Conservation (phyloP, 2,329 filamentous ascomycete genomes). For the Fusarium euwallaceae region DNA sequence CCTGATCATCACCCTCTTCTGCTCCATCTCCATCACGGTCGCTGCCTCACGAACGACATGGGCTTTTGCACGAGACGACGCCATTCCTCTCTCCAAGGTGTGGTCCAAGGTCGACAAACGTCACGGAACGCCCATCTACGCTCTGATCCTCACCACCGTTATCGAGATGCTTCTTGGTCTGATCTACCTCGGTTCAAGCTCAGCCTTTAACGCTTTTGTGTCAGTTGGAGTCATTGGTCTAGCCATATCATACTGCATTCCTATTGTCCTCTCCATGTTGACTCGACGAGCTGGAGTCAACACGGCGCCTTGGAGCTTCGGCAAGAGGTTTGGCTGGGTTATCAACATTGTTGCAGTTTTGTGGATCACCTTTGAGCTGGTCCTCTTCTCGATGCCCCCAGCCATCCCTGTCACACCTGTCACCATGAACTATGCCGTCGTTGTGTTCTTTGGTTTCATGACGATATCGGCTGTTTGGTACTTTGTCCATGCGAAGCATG, state of each 20-base stretch:
- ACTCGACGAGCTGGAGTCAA: conserved; percentile 73
- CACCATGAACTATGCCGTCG: conserved; percentile 77
- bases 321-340: conserved; percentile 70
- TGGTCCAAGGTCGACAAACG: conserved; percentile 75
- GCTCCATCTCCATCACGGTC: conserved; percentile 79
- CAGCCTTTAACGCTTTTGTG: conserved; percentile 84
- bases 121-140: conserved; percentile 78
- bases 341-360: conserved; percentile 76
- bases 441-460: conserved; percentile 74
- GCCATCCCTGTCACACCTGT: conserved; percentile 68
- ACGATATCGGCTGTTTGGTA: conserved; percentile 73
- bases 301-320: conserved; percentile 76
- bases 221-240: conserved; percentile 85
- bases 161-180: conserved; percentile 80
- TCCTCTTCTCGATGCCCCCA: conserved; percentile 82
- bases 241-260: conserved; percentile 80
- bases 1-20: conserved; percentile 81
- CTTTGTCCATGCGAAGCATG: conserved; percentile 60
- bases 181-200: conserved; percentile 82
- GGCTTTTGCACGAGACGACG: conserved; percentile 80
- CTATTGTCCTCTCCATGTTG: conserved; percentile 78
- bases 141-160: conserved; percentile 74
- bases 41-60: conserved; percentile 81
- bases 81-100: conserved; percentile 75
- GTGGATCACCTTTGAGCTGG: conserved; percentile 79